Percentiles rank a stretch among this genome's conserved stretches.
phyloP scores from a whole-genome alignment of 2,329 filamentous ascomycete genomes.

The Phyllachora maydis region DNA sequence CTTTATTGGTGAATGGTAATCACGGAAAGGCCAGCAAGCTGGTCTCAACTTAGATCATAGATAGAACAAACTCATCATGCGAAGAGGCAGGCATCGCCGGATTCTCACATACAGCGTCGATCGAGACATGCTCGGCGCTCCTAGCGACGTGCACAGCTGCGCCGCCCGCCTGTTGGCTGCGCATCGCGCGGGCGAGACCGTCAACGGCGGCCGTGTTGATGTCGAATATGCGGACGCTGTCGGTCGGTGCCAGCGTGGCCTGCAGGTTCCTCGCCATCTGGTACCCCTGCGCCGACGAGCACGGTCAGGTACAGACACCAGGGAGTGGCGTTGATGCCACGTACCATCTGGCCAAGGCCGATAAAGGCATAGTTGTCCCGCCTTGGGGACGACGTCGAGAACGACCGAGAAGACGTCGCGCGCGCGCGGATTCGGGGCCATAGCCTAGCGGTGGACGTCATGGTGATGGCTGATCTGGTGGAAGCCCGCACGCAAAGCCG shows the following conservation, averaged over 20 bases:
- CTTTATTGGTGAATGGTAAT: slow-evolving; percentile 47
- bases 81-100: too few species aligned
- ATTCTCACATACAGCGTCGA: slow-evolving; percentile 24
- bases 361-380: slow-evolving; percentile 36
- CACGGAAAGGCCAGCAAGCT: slow-evolving; percentile 33
- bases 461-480: too few species aligned
- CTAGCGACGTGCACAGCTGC: slow-evolving; percentile 22
- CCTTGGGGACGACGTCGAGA: slow-evolving; percentile 24
- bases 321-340: slow-evolving; percentile 5
- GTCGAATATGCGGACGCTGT: slow-evolving; percentile 32
- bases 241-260: slow-evolving; percentile 27
- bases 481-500: too few species aligned
- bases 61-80: too few species aligned
- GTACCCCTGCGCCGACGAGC: slow-evolving; percentile 24
- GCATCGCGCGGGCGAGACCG: slow-evolving; percentile 25
- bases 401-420: too few species aligned
- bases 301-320: slow-evolving; percentile 2
- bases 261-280: slow-evolving; percentile 44
- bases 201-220: slow-evolving; percentile 28
- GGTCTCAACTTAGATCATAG: slow-evolving; percentile 60
- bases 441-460: too few species aligned
- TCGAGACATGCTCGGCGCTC: slow-evolving; percentile 24
- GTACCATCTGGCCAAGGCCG: slow-evolving; percentile 39
- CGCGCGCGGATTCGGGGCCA: too few species aligned
- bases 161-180: slow-evolving; percentile 17